phyloP scores from a whole-genome alignment of 345 rosid species.

The Eucalyptus leucophloia region DNA sequence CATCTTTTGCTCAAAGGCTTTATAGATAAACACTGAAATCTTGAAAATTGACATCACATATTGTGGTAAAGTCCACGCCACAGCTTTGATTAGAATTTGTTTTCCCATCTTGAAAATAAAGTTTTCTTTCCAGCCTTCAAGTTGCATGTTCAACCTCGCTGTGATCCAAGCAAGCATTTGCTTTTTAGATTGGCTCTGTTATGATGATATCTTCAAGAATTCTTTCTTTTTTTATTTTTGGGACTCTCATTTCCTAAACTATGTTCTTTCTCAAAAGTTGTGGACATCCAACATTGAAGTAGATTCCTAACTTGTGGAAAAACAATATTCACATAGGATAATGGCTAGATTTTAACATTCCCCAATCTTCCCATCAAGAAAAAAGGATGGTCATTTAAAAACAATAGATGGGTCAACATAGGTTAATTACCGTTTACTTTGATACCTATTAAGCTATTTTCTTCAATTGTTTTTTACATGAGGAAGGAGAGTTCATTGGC shows the following conservation, averaged over 20 bases:
- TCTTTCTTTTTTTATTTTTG: neutral
- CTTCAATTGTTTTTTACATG: neutral
- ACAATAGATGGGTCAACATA: neutral
- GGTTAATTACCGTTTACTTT: neutral
- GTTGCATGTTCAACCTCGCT: neutral
- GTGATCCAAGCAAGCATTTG: neutral
- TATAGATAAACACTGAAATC: neutral
- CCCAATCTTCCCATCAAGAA: neutral
- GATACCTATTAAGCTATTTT: neutral
- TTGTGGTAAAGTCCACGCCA: neutral
- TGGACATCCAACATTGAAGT: neutral
- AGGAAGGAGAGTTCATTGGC: neutral
- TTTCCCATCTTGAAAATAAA: neutral
- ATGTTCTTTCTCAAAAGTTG: neutral
- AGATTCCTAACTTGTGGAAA: neutral
- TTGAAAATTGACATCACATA: neutral
- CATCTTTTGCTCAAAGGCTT: neutral
- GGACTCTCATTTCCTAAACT: neutral
- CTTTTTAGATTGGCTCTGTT: neutral
- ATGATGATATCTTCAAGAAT: too few species aligned
- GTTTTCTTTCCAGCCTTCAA: neutral
- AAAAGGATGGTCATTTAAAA: neutral
- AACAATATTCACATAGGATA: neutral
- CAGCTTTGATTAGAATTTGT: neutral
- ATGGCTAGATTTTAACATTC: neutral